phyloP scores from a whole-genome alignment of 805 yeast genomes.

The Candida glaebosa region DNA sequence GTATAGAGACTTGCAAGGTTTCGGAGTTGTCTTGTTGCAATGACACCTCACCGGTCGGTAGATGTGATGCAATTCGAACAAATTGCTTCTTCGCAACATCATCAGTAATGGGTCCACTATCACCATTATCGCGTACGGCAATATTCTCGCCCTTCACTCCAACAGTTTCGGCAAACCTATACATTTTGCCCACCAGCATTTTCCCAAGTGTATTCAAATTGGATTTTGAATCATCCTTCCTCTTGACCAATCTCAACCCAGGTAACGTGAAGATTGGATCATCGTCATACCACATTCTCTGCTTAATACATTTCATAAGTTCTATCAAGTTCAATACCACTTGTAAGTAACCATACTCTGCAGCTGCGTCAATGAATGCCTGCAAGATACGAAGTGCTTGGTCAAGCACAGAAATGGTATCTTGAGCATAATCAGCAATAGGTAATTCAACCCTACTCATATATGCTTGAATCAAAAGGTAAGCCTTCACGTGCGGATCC shows the following conservation, averaged over 20 bases:
- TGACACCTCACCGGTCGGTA: constrained; percentile 58
- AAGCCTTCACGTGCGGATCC: constrained; percentile 85
- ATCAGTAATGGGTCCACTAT: constrained; percentile 9
- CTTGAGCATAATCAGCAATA: constrained; percentile 92
- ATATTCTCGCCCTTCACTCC: constrained; percentile 26
- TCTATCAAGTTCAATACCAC: constrained; percentile 61
- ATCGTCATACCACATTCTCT: constrained; percentile 82
- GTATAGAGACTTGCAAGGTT: constrained; percentile 41
- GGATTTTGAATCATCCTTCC: constrained; percentile 1
- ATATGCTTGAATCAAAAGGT: constrained; percentile 67
- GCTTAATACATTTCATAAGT: constrained; percentile 84
- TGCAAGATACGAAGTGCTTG: constrained; percentile 92
- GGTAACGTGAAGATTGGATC: constrained; percentile 60
- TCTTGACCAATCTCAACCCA: constrained; percentile 27
- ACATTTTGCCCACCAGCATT: constrained; percentile 30
- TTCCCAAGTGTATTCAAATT: constrained; percentile 42
- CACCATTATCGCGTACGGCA: constrained; percentile 1
- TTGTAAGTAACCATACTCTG: constrained; percentile 72
- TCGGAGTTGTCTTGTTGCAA: constrained; percentile 36
- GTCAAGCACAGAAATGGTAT: constrained; percentile 87
- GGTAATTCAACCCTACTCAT: constrained; percentile 76
- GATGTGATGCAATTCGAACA: constrained; percentile 45
- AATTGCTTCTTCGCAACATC: constrained; percentile 47
- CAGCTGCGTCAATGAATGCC: constrained; percentile 85
- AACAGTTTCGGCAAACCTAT: constrained; percentile 32